phyloP scores from a whole-genome alignment of 2,329 filamentous ascomycete species.

The Cordyceps cateniannulata region DNA sequence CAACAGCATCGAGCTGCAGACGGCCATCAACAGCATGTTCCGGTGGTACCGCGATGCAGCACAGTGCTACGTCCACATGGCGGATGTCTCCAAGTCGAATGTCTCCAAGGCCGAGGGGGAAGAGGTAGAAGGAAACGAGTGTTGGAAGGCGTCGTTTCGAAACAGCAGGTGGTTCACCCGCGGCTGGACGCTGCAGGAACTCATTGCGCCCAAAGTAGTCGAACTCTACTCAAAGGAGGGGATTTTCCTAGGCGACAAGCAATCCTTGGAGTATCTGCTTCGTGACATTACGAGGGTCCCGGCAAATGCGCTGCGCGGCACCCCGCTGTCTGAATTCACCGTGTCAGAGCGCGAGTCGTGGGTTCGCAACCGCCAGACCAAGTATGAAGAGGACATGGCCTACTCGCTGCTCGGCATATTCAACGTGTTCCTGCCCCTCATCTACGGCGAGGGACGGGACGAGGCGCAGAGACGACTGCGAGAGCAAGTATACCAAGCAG shows the following conservation, averaged over 20 bases:
- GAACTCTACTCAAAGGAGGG: conserved; percentile 9
- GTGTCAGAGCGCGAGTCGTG: conserved; percentile 21
- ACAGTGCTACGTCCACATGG: conserved; percentile 21
- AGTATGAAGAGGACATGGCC: conserved; percentile 18
- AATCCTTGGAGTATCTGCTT: not conserved
- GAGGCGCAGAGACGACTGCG: conserved; percentile 17
- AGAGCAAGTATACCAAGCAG: not conserved
- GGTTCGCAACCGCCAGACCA: too few species aligned
- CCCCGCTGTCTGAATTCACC: not conserved
- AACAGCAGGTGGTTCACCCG: conserved; percentile 29
- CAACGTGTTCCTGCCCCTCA: conserved; percentile 21
- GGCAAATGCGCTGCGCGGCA: not conserved
- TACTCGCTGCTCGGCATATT: conserved; percentile 24
- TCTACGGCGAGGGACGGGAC: conserved; percentile 20
- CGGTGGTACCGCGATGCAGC: conserved; percentile 21
- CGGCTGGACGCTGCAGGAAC: conserved; percentile 59
- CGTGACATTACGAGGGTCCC: conserved; percentile 3
- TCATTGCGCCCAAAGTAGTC: conserved; percentile 39
- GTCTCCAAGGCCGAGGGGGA: not conserved
- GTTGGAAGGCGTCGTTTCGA: not conserved
- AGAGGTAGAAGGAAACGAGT: not conserved
- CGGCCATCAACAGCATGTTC: conserved; percentile 15
- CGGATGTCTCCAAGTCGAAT: conserved; percentile 16
- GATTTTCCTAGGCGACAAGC: not conserved
- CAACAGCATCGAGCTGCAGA: not conserved